A percentile compares a stretch with the other conserved stretches of the same genome.
phyloP scores from a whole-genome alignment of 2,329 filamentous ascomycete genomes.

The Fulvia fulva region DNA sequence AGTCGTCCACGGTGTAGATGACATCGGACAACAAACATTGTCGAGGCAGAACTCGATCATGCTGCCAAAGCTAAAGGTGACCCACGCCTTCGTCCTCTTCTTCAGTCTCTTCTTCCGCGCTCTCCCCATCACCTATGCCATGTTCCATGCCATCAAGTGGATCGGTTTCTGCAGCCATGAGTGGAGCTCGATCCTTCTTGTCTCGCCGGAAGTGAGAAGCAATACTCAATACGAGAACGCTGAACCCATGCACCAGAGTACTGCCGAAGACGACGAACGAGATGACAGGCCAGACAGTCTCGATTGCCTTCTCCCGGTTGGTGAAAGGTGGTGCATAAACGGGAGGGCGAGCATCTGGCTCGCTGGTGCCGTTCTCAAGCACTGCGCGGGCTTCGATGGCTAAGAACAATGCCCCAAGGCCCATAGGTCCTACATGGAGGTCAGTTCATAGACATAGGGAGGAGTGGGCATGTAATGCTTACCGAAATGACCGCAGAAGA shows the following conservation, averaged over 20 bases:
- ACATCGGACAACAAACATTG: too few species aligned
- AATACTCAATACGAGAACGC: conserved; percentile 49
- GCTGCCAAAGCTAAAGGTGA: background rate
- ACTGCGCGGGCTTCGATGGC: conserved; percentile 53
- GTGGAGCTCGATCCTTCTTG: conserved; percentile 46
- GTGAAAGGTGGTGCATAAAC: conserved; percentile 31
- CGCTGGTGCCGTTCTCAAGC: conserved; percentile 47
- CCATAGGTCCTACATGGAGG: conserved; percentile 45
- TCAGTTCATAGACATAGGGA: background rate
- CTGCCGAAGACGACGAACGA: conserved; percentile 53
- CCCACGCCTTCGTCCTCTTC: conserved; percentile 7
- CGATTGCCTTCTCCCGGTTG: conserved; percentile 38
- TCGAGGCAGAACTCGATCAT: too few species aligned
- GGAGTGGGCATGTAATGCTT: background rate
- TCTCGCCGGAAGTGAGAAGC: conserved; percentile 45
- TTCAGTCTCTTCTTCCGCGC: conserved; percentile 22
- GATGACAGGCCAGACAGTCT: conserved; percentile 52
- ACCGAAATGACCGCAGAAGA: conserved; percentile 55
- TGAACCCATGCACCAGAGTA: conserved; percentile 53
- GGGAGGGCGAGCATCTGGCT: conserved; percentile 45
- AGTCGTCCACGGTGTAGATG: too few species aligned
- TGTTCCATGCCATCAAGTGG: conserved; percentile 50
- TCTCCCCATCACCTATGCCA: conserved; percentile 37
- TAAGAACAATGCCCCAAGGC: conserved; percentile 54
- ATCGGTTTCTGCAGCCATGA: conserved; percentile 50